Base-by-base conservation (phyloP, 208 protist species). In the Lotmaria passim region DNA sequence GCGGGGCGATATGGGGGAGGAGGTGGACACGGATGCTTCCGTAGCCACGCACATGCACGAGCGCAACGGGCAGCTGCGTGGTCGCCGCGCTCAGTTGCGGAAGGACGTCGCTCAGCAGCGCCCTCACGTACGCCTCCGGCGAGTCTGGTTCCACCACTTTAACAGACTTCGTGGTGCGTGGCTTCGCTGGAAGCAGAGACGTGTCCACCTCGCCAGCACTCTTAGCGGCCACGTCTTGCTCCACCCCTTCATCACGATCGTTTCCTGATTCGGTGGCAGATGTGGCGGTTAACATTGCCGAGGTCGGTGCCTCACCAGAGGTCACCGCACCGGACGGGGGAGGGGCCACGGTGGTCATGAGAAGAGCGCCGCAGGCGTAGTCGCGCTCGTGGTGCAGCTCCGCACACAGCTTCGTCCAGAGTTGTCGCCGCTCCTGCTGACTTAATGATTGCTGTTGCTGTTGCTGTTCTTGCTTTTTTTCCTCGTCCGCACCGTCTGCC, bases 1-100 rank as follows among this genome's bases (percentile, higher is more conserved):
- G 96, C 8, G 98, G 98, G 17, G 78, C 74, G 53, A 98, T 84
- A 11, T 85, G 62, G 21, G 96, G 89, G 69, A 98, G 97, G 14
- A 99, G 87, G 60, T 89, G 62, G 8, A 99, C 50, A n/a, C 55
- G 75, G 34, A 93, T 63, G 14, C 64, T 81, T 63, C 85, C 85
- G 75, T 85, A 89, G 39, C 65, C 64, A 31, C 73, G 69, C 21
- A 93, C 73, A 55, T 85, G 77, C n/a, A 81, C 60, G 30, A 91
- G 47, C 21, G 46, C 59, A 34, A 67, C 47, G 1, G 41, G 43
- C 41, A 51, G 68, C 46, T 48, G 30, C 11, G 55, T 23, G 4
- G 46, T 17, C 31, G 56, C 31, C 14, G 48, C 46, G 12, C 52
- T 10, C 19, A 73, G 73, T 19, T 52, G 26, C 6, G 67, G 53